Evolutionary conservation across 2,329 filamentous ascomycete genomes (phyloP).

Genomic region (Calcarisporium arbuscula): DNA sequence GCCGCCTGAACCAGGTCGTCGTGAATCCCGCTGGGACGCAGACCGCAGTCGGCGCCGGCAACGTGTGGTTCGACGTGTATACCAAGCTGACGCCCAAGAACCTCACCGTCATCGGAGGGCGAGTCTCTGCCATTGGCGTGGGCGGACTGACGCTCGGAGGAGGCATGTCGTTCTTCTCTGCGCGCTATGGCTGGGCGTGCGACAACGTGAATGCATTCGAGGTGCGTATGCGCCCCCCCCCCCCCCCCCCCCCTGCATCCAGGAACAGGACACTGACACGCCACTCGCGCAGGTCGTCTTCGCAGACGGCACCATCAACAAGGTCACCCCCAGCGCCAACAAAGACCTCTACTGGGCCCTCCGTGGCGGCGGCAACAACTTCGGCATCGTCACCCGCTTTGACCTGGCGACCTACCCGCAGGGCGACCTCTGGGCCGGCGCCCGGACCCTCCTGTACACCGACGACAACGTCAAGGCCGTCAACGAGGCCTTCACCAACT

Average conservation of each 20-base stretch:
- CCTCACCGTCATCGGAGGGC: conserved; percentile 17
- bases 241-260: conserved; percentile 11
- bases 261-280: background rate
- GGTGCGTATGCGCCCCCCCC: conserved; percentile 15
- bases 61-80: conserved; percentile 16
- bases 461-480: conserved; percentile 14
- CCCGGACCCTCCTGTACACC: conserved; percentile 22
- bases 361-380: conserved; percentile 49
- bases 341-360: conserved; percentile 53
- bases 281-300: conserved; percentile 40
- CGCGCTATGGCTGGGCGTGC: conserved; percentile 9
- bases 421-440: conserved; percentile 32
- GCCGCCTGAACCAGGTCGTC: conserved; percentile 15
- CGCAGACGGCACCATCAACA: conserved; percentile 35
- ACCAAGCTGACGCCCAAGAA: conserved; percentile 9
- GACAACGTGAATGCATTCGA: conserved; percentile 7
- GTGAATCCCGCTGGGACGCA: conserved; percentile 11
- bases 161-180: conserved; percentile 12
- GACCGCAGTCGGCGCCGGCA: conserved; percentile 14
- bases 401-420: conserved; percentile 31
- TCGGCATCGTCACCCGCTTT: conserved; percentile 48
- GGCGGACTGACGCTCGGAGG: conserved; percentile 19
- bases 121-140: conserved; percentile 16
- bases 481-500: conserved; percentile 15
- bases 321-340: conserved; percentile 33